A percentile compares a stretch with the other conserved stretches of the same genome.
Conservation (phyloP, 306 rosid species). For the Citrullus mucosospermus region DNA sequence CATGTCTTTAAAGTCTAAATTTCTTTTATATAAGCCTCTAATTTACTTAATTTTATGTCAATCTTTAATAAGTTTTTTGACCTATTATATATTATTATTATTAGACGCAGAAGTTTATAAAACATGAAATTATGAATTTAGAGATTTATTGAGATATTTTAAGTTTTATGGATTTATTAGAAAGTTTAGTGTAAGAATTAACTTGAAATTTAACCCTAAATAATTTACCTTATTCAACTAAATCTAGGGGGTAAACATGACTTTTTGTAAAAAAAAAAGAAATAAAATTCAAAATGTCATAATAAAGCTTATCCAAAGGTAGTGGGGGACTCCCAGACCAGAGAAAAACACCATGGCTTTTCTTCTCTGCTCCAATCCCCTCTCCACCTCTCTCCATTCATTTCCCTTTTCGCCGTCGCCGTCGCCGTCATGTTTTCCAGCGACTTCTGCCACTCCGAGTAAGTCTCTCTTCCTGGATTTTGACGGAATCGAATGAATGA, state of each 20-base stretch:
- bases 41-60: too few species aligned
- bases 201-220: too few species aligned
- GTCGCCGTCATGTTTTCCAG: constrained; percentile 9
- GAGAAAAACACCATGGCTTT: constrained; percentile 27
- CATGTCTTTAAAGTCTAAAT: too few species aligned
- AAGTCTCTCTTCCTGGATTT: constrained; percentile 4
- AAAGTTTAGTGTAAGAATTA: too few species aligned
- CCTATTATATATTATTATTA: too few species aligned
- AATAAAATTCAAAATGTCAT: not conserved
- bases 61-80: too few species aligned
- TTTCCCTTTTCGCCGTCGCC: not conserved
- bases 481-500: not conserved
- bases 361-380: constrained; percentile 38
- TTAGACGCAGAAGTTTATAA: too few species aligned
- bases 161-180: too few species aligned
- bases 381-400: constrained; percentile 20
- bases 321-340: not conserved
- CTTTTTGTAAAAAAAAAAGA: not conserved
- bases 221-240: not conserved
- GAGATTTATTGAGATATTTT: too few species aligned
- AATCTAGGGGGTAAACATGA: not conserved
- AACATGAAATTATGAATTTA: too few species aligned
- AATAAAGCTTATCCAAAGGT: constrained; percentile 2
- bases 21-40: too few species aligned
- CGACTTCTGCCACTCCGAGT: constrained; percentile 23